Evolutionary conservation across 1,139 yeast genomes (phyloP), one percentile per base, ranked within the genome.

Genomic region (Hyphopichia fennica): DNA sequence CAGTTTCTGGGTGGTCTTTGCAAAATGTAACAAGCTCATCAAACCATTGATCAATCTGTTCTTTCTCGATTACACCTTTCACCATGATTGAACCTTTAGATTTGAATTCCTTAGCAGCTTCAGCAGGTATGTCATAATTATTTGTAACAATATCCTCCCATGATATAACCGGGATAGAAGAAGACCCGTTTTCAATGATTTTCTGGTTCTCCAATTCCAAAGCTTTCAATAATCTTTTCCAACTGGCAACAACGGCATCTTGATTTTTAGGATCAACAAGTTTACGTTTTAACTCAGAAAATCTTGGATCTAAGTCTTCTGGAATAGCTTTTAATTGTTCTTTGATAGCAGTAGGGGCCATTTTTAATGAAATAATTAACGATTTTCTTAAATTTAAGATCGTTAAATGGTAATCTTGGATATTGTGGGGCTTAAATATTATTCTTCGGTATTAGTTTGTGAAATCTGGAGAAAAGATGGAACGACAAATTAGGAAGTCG

Each of bases 1-100:
- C 60, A 2, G 66, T 55, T 44, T 62, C 62, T 4, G 65, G 67
- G 40, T 67, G 61, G 2, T 53, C 53, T 18, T 50, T 45, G 35
- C 60, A 53, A 38, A 58, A 60, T 8, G 52, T 53, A 13, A 44
- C 45, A 42, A 58, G 48, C 19, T 53, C 51, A 8, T 50, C 39
- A 38, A 49, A 53, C 62, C 63, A 60, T 4, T 20, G 41, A 32
- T 49, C 50, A 38, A 52, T 46, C 14, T 50, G 52, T 13, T 43
- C 34, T 20, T 19, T 36, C 25, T 50, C 55, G 37, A 60, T 49
- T 3, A 59, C 60, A 9, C 51, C 50, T 36, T 59, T 48, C n/a
- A 60, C 50, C 51, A 60, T 56, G 7, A 42, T 34, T 13, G 37
- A 35, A n/a, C 47, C 47, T 20, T 29, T 33, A 20, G 8, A 45